Conservation (phyloP, 2,329 filamentous ascomycete species). For the Scleromitrula shiraiana region DNA sequence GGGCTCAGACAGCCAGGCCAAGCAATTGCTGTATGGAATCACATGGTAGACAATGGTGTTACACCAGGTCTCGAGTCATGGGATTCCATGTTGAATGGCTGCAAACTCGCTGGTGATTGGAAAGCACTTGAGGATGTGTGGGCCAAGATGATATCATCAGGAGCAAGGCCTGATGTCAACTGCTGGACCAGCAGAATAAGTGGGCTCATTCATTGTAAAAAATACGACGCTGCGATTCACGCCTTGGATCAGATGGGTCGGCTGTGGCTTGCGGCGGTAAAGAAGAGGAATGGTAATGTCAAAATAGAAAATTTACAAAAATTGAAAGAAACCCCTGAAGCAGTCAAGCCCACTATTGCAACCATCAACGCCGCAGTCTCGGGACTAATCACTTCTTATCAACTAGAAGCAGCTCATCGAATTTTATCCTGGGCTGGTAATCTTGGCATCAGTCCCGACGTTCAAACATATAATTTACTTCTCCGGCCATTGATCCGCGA, state of each 20-base stretch:
- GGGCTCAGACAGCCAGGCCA: conserved; percentile 33
- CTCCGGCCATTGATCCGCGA: conserved; percentile 50
- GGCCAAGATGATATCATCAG: conserved; percentile 50
- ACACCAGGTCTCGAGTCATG: conserved; percentile 58
- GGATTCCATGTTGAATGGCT: conserved; percentile 66
- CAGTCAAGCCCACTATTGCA: conserved; percentile 52
- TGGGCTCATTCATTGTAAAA: conserved; percentile 50
- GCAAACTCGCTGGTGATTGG: conserved; percentile 49
- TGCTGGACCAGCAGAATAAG: conserved; percentile 67
- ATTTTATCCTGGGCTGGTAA: conserved; percentile 43
- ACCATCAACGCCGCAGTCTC: conserved; percentile 63
- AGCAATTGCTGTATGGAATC: conserved; percentile 49
- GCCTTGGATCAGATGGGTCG: conserved; percentile 60
- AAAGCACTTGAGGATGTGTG: conserved; percentile 59
- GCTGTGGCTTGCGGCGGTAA: conserved; percentile 40
- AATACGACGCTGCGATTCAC: conserved; percentile 47
- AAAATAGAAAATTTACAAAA: conserved; percentile 19
- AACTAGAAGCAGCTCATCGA: conserved; percentile 41
- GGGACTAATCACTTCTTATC: conserved; percentile 47
- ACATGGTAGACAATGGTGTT: conserved; percentile 45
- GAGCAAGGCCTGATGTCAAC: conserved; percentile 50
- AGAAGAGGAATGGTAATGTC: conserved; percentile 16
- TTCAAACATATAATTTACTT: conserved; percentile 57
- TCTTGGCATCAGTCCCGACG: conserved; percentile 38
- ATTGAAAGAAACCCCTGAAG: conserved; percentile 29